A percentile compares a stretch with the other conserved stretches of the same genome.
These are phyloP conservation scores for Hippophae gyantsensis DNA, from an alignment of 306 rosid genomes.

Conservation along the genomic window DNA sequence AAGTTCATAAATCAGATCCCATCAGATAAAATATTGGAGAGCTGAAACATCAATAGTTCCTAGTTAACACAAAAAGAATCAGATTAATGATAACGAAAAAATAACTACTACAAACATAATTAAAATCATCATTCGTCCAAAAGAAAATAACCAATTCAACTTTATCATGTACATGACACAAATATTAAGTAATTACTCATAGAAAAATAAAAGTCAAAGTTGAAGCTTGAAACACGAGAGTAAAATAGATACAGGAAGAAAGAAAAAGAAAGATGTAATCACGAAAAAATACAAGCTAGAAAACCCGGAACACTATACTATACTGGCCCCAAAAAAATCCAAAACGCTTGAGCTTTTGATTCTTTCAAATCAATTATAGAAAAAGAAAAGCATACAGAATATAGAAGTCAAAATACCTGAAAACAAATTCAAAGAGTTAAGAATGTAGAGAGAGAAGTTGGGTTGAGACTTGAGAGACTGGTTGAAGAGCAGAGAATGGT, in stretches of 20 bases:
- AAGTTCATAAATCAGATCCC: conserved; percentile 41
- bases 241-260: background rate
- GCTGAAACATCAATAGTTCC: background rate
- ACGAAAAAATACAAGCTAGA: conserved; percentile 10
- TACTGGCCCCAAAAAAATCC: background rate
- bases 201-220: background rate
- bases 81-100: too few relatives aligned
- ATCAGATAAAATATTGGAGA: conserved; percentile 10
- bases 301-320: conserved; percentile 3
- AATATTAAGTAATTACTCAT: background rate
- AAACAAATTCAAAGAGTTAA: conserved; percentile 21
- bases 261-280: conserved; percentile 19
- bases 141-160: background rate
- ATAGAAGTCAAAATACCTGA: conserved; percentile 27
- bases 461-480: conserved; percentile 1
- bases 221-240: background rate
- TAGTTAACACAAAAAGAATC: background rate
- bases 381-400: conserved; percentile 20
- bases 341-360: conserved; percentile 5
- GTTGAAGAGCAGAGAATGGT: conserved; percentile 32
- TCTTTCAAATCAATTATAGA: conserved; percentile 8
- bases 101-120: background rate
- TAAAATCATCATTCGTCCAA: background rate
- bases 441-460: background rate
- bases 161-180: background rate